A percentile compares a stretch with the other conserved stretches of the same genome.
Conservation (phyloP, 2,329 filamentous ascomycete genomes). For the Trichoderma sp. region DNA sequence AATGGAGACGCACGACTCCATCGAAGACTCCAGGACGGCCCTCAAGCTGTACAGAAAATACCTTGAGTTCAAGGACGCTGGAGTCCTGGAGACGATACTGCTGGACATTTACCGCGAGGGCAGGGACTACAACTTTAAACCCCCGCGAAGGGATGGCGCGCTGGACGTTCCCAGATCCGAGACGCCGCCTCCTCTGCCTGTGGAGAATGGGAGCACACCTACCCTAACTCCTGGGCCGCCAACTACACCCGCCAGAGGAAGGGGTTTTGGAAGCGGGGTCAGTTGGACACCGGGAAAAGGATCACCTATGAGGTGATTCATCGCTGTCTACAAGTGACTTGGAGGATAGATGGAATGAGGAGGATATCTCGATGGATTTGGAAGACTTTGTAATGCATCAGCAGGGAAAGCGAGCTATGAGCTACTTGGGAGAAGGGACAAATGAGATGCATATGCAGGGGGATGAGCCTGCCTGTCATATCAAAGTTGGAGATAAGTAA, state of each 20-base stretch:
- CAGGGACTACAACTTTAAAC: conserved; percentile 55
- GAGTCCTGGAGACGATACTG: conserved; percentile 79
- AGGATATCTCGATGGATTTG: background rate
- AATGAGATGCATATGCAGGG: background rate
- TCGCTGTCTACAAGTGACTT: background rate
- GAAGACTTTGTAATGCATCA: background rate
- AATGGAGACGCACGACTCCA: conserved; percentile 87
- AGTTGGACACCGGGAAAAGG: conserved; percentile 54
- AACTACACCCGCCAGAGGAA: conserved; percentile 52
- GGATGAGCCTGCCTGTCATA: background rate
- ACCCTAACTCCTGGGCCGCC: conserved; percentile 40
- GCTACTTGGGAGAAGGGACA: background rate
- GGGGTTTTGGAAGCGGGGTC: conserved; percentile 45
- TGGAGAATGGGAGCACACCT: conserved; percentile 34
- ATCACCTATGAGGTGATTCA: conserved; percentile 41
- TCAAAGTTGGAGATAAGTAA: background rate
- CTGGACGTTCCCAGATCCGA: conserved; percentile 51
- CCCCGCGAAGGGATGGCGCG: conserved; percentile 52
- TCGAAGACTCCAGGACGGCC: conserved; percentile 92
- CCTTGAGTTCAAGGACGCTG: conserved; percentile 84
- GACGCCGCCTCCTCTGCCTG: conserved; percentile 57
- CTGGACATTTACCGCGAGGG: conserved; percentile 76
- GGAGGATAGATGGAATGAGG: background rate
- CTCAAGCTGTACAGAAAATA: conserved; percentile 88
- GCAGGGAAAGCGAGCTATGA: background rate